Evolutionary conservation across 139 green algal genomes (phyloP), one percentile per base, ranked within the genome.

Genomic region (Micractinium sp.): DNA sequence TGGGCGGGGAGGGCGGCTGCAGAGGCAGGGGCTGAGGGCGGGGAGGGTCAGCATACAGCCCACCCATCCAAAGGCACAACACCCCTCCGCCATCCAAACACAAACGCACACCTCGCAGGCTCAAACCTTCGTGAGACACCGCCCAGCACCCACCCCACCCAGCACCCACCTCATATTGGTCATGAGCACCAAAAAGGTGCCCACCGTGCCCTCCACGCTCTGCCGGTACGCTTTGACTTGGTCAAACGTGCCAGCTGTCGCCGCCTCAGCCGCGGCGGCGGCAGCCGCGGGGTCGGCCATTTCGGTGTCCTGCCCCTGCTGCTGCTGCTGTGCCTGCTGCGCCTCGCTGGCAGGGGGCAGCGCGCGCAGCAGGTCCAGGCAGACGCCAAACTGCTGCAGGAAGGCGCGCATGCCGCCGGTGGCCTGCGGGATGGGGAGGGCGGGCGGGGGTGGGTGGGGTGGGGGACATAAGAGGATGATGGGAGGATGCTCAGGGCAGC

Each of bases 151-250:
- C 47, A 9, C 12, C 73, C 73, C 73, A 41, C 20, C 76, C 27
- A 35, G 19, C 77, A 33, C 13, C 76, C 63, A 86, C 86, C 75
- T 85, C 82, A 98, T 90, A 88, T 97, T 94, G 78, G 95, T 93
- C 73, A 95, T 94, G 1, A 96, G 85, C 61, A 78, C 88, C 47
- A 95, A 87, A 36, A 93, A 90, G 27, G 88, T 82, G 63, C 78
- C 56, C 73, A 89, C 74, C 0, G 87, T 22, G 22, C 53, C 83
- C 89, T 93, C 93, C 80, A 87, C 61, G 41, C 35, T 73, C 22
- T 35, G 41, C 3, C 87, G 87, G 87, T 90, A 87, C 87, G 80
- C 71, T 0, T 41, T 67, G 5, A 5, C 78, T 22, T 60, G 63
- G 61, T 85, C 77, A 47, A 82, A 35, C n/a, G n/a, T 3, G 35